phyloP scores from a whole-genome alignment of 2,329 filamentous ascomycete species.

The Apiospora marii region DNA sequence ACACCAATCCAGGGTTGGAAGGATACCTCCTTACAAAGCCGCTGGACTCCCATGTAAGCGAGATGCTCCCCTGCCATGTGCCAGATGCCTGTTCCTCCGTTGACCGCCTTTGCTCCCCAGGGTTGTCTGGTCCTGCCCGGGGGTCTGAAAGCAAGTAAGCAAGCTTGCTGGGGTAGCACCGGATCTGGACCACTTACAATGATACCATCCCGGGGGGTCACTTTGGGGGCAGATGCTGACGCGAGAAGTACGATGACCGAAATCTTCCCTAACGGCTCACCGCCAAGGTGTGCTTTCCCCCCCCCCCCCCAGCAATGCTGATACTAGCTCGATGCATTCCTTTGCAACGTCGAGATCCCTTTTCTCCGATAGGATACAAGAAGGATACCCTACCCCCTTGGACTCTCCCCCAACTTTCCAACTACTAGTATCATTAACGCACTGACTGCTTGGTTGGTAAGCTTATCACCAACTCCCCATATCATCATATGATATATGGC shows the following conservation, averaged over 20 bases:
- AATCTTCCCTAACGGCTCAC: background rate
- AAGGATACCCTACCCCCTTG: background rate
- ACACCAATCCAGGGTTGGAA: too few relatives aligned
- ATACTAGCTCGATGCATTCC: background rate
- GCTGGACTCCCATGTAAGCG: background rate
- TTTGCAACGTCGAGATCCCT: background rate
- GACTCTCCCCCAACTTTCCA: too few relatives aligned
- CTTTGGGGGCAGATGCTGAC: background rate
- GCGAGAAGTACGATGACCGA: background rate
- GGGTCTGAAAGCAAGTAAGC: background rate
- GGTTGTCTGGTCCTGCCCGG: too few relatives aligned
- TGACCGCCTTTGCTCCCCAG: background rate
- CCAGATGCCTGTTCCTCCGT: background rate
- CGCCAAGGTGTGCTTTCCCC: background rate
- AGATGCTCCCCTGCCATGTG: background rate
- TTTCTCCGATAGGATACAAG: background rate
- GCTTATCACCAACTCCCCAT: background rate
- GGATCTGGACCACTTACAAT: background rate
- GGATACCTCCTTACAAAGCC: background rate
- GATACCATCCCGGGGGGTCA: background rate
- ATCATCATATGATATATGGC: conserved; percentile 1
- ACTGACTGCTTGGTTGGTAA: background rate
- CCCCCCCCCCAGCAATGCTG: background rate
- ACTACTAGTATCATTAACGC: background rate
- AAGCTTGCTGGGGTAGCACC: background rate